Base-by-base conservation (phyloP, 192 early-diverging fungal genomes). In the Phlyctochytrium bullatum region DNA sequence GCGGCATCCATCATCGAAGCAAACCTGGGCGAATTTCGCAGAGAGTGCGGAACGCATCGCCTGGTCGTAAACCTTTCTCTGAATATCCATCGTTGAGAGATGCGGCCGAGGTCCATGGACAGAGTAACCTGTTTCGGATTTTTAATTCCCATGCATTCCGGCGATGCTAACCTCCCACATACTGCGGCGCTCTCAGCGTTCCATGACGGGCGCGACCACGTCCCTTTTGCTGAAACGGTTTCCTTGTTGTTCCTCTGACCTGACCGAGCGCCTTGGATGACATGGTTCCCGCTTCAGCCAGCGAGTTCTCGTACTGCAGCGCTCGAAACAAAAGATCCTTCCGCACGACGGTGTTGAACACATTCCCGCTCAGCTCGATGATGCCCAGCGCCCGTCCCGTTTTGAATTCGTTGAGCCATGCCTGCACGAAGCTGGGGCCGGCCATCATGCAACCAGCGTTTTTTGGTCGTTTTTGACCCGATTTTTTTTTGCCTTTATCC, bases 201-300 rank as follows among this genome's bases (percentile, higher is more conserved):
- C 94, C 93, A 24, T 92, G 88, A 65, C 96, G 83, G n/a, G 96
- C 94, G 72, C 82, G 86, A 73, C 96, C 96, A 31, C 93, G 83
- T 17, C 96, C 96, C 76, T 98, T 98, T 74, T 98, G 96, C 33
- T 90, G 92, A 53, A 88, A 87, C 14, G 83, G 77, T 76, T 98
- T 98, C 50, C 85, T 73, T 36, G 88, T 85, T 0, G 91, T 87
- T 34, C 94, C 94, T 27, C 91, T 82, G 32, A 98, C 94, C 67
- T 94, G 91, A 40, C 88, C 83, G 61, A 90, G 82, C 20, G 81
- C 80, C 68, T 93, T 93, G 32, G 92, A 86, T 53, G 81, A 88
- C 54, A 90, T 89, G 6, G 96, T 98, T 40, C 93, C 94, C 72
- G 90, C 89, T 59, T 88, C 84, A 75, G 76, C 67, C 75, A 81